Conservation (phyloP, 352 stramenopile species). For the Plasmopara viticola region DNA sequence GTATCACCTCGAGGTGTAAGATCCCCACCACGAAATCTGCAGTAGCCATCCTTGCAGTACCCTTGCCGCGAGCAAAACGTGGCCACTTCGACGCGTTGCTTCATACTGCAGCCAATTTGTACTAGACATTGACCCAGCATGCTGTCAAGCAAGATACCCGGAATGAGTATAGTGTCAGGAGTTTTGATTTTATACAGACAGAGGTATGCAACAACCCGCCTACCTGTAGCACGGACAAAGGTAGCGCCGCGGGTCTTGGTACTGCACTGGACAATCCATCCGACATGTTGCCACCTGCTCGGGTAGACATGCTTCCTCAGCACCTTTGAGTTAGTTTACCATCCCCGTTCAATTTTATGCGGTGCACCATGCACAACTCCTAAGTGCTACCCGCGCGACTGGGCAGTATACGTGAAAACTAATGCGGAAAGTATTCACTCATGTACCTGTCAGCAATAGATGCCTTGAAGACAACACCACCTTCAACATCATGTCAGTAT, state of each 20-base stretch:
- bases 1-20: constrained; percentile 46
- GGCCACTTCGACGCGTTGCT: constrained; percentile 57
- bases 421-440: constrained; percentile 1
- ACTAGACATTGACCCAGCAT: constrained; percentile 63
- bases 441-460: constrained; percentile 17
- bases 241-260: constrained; percentile 47
- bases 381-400: background rate
- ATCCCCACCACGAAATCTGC: constrained; percentile 51
- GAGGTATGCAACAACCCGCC: constrained; percentile 1
- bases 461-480: constrained; percentile 17
- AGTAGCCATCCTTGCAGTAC: constrained; percentile 81
- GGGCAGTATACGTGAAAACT: too few species aligned
- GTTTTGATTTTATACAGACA: too few species aligned
- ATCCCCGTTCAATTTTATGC: background rate
- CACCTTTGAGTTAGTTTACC: constrained; percentile 1
- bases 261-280: constrained; percentile 43
- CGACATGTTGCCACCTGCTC: constrained; percentile 46
- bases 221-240: constrained; percentile 74
- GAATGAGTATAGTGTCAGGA: constrained; percentile 12
- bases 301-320: constrained; percentile 34
- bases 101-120: constrained; percentile 52
- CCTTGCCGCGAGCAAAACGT: constrained; percentile 63
- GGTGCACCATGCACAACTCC: background rate
- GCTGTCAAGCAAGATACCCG: constrained; percentile 20
- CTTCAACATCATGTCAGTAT: constrained; percentile 13